Conservation (phyloP, 768 basidiomycete species). For the Kwoniella botswanensis region DNA sequence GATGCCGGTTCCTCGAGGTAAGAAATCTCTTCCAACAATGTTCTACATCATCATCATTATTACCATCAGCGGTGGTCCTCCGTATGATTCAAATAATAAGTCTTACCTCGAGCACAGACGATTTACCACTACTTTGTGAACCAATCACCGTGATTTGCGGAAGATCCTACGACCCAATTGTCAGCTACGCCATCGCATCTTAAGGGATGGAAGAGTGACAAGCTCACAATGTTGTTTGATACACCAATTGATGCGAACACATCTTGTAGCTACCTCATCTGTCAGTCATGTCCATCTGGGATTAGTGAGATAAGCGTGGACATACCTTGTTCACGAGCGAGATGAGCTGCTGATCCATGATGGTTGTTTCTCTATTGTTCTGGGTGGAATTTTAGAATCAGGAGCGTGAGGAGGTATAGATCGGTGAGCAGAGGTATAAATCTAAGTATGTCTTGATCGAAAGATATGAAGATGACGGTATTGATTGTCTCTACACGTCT, state of each 20-base stretch:
- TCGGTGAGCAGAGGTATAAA: too few relatives aligned
- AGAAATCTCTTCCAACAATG: conserved; percentile 96
- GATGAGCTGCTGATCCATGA: conserved; percentile 60
- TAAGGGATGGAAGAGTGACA: conserved; percentile 10
- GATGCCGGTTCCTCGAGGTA: conserved; percentile 98
- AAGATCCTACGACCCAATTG: conserved; percentile 50
- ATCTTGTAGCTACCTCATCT: conserved; percentile 54
- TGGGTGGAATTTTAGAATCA: not conserved
- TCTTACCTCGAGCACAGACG: conserved; percentile 60
- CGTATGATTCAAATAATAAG: too few relatives aligned
- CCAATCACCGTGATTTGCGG: conserved; percentile 62
- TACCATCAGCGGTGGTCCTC: too few relatives aligned
- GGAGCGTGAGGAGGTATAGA: not conserved
- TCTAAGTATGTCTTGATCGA: not conserved
- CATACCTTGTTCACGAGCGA: conserved; percentile 59
- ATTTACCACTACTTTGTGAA: conserved; percentile 61
- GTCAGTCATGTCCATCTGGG: conserved; percentile 3
- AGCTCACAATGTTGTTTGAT: conserved; percentile 53
- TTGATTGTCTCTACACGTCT: not conserved
- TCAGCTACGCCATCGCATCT: conserved; percentile 4
- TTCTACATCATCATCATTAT: conserved; percentile 64
- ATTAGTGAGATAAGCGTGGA: not conserved
- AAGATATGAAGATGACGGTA: not conserved
- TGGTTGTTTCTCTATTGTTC: not conserved
- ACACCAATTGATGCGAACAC: conserved; percentile 59